A percentile compares a stretch with the other conserved stretches of the same genome.
These are phyloP conservation scores for Carex kokanica DNA, from an alignment of 176 grass and related monocot genomes.

Conservation along the genomic window DNA sequence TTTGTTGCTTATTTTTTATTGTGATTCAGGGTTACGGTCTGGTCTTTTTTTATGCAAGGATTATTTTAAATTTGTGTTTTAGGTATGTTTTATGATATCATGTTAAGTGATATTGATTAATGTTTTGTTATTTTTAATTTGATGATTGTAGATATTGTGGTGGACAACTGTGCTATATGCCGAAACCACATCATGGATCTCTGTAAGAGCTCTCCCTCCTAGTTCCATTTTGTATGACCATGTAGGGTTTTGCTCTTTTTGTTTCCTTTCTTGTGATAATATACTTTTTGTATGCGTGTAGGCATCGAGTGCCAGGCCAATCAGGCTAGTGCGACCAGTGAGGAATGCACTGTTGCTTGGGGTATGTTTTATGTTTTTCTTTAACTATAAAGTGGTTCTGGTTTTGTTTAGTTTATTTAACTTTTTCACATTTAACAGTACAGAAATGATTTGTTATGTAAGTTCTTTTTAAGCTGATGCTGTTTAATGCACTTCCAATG, in stretches of 20 bases:
- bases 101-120: not conserved
- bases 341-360: slow-evolving; percentile 99
- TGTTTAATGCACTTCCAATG: not conserved
- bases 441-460: not conserved
- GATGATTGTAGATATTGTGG: slow-evolving; percentile 68
- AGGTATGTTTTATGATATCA: not conserved
- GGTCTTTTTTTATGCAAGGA: not conserved
- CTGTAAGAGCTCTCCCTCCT: slow-evolving; percentile 45
- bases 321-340: slow-evolving; percentile 94
- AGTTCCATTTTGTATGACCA: not conserved
- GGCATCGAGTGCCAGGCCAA: slow-evolving; percentile 99
- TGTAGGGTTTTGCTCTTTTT: slow-evolving; percentile 28
- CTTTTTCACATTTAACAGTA: not conserved
- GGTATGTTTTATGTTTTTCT: slow-evolving; percentile 42
- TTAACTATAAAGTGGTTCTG: not conserved
- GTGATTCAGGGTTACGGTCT: slow-evolving; percentile 1
- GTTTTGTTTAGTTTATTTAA: not conserved
- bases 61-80: not conserved
- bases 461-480: not conserved
- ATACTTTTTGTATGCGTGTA: slow-evolving; percentile 23
- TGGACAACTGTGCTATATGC: slow-evolving; percentile 99
- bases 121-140: not conserved
- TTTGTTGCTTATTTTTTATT: not conserved
- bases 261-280: slow-evolving; percentile 5
- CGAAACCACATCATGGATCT: slow-evolving; percentile 99